Conservation (phyloP, 2,329 filamentous ascomycete genomes). For the Fusarium musae region DNA sequence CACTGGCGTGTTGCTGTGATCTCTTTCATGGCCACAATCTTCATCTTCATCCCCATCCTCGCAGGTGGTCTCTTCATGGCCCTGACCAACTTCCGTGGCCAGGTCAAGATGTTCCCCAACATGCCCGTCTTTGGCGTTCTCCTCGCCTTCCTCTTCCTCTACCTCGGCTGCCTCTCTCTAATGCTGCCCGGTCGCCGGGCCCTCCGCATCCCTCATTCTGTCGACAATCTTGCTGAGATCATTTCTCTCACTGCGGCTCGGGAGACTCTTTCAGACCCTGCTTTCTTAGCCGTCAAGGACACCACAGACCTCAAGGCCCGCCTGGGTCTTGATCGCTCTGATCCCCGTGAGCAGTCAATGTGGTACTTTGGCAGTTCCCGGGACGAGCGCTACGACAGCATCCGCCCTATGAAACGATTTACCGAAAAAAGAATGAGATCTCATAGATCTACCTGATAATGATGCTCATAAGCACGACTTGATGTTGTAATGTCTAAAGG, state of each 20-base stretch:
- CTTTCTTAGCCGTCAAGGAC: constrained; percentile 75
- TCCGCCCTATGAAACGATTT: constrained; percentile 57
- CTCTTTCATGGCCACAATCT: constrained; percentile 68
- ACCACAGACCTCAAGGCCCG: constrained; percentile 75
- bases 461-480: constrained; percentile 23
- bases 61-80: constrained; percentile 80
- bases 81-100: constrained; percentile 64
- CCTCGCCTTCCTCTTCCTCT: constrained; percentile 78
- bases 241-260: constrained; percentile 81
- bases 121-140: constrained; percentile 78
- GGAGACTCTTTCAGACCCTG: constrained; percentile 75
- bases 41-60: constrained; percentile 73
- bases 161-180: constrained; percentile 70
- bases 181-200: constrained; percentile 70
- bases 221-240: constrained; percentile 78
- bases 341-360: constrained; percentile 58
- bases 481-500: constrained; percentile 29
- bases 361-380: constrained; percentile 62
- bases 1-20: constrained; percentile 74
- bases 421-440: constrained; percentile 54
- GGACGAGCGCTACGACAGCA: constrained; percentile 56
- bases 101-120: constrained; percentile 76
- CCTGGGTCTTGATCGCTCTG: constrained; percentile 66
- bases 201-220: constrained; percentile 77
- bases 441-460: constrained; percentile 44